Conservation (phyloP, 495 filamentous ascomycete species). For the Aspergillus hancockii region DNA sequence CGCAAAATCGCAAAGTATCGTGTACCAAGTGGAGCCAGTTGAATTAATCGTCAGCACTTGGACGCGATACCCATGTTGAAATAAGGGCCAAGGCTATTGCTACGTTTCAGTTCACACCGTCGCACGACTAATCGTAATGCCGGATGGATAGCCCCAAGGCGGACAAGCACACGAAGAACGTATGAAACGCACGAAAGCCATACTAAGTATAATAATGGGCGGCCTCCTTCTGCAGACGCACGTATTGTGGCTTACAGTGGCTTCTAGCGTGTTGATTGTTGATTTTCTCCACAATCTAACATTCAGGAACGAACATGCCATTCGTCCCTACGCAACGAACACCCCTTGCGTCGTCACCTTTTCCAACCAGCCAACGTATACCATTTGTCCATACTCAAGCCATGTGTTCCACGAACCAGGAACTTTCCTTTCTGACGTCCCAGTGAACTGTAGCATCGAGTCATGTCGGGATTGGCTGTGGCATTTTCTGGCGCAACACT, state of each 20-base stretch:
- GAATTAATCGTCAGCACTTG: background rate
- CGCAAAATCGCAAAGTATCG: background rate
- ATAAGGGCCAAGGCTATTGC: background rate
- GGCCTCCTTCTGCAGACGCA: background rate
- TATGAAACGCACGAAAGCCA: background rate
- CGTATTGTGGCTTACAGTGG: background rate
- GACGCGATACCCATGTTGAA: background rate
- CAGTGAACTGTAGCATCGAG: background rate
- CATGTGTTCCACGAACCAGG: background rate
- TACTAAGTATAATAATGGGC: background rate
- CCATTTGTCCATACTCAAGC: background rate
- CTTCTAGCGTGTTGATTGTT: background rate
- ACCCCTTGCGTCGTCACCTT: slow-evolving; percentile 3
- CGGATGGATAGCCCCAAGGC: background rate
- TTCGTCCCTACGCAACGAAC: background rate
- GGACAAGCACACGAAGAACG: background rate
- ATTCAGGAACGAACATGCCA: slow-evolving; percentile 2
- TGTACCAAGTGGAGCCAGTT: background rate
- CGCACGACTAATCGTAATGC: background rate
- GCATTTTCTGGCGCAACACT: background rate
- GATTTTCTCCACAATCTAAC: background rate
- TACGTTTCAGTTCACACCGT: background rate
- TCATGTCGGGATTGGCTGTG: background rate
- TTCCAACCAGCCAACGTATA: background rate
- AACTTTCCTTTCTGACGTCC: background rate